These are phyloP conservation scores for Linderniella brevidens DNA, from an alignment of 257 asterid species.

Conservation along the genomic window DNA sequence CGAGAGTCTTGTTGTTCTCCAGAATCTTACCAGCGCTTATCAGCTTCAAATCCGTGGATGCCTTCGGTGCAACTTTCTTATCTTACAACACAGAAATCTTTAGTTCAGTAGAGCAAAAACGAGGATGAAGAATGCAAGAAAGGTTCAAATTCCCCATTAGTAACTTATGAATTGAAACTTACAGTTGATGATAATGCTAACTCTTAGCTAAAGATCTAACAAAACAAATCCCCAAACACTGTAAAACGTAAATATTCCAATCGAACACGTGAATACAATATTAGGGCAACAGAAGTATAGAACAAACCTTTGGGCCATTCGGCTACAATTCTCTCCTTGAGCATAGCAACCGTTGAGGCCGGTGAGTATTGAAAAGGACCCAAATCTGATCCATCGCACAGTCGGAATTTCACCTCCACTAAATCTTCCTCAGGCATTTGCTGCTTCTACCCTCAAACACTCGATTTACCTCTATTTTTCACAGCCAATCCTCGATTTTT, in stretches of 20 bases:
- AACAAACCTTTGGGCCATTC: slow-evolving; percentile 40
- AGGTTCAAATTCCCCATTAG: not conserved
- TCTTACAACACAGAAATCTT: slow-evolving; percentile 21
- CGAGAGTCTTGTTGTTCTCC: slow-evolving; percentile 76
- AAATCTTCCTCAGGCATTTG: slow-evolving; percentile 41
- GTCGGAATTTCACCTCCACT: slow-evolving; percentile 76
- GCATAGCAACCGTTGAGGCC: slow-evolving; percentile 71
- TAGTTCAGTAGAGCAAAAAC: too few relatives aligned
- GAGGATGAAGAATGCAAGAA: not conserved
- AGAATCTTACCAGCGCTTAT: slow-evolving; percentile 68
- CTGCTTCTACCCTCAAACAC: slow-evolving; percentile 6
- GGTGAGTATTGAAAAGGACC: slow-evolving; percentile 86
- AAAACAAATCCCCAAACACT: too few relatives aligned
- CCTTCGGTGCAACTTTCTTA: slow-evolving; percentile 64
- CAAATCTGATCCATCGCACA: slow-evolving; percentile 89
- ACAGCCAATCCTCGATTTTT: slow-evolving; percentile 10
- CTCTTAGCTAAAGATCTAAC: too few relatives aligned
- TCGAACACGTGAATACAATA: slow-evolving; percentile 1
- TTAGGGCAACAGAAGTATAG: not conserved
- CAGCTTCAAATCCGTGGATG: slow-evolving; percentile 66
- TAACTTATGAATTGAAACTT: too few relatives aligned
- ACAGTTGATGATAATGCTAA: too few relatives aligned
- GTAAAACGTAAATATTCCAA: not conserved
- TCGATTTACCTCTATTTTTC: too few relatives aligned
- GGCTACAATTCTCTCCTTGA: slow-evolving; percentile 60